A percentile compares a stretch with the other conserved stretches of the same genome.
These are phyloP conservation scores for Leishmania guyanensis DNA, from an alignment of 208 protist species.

Conservation along the genomic window DNA sequence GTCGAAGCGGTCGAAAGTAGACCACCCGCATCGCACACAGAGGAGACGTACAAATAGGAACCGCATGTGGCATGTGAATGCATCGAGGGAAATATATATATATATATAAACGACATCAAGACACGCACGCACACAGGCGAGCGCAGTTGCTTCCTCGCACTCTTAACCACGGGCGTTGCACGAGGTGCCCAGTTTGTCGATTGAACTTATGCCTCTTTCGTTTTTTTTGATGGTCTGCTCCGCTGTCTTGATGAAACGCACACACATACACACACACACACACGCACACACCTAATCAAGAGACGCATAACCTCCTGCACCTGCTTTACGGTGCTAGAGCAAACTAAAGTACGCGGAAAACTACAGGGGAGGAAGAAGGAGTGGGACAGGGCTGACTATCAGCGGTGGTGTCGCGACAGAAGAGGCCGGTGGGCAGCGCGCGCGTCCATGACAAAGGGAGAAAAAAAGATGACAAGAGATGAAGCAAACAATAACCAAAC, in stretches of 20 bases:
- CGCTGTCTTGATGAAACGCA: background rate
- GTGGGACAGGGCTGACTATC: background rate
- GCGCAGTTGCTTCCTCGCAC: background rate
- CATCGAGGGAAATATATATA: background rate
- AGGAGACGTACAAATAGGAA: background rate
- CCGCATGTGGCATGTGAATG: background rate
- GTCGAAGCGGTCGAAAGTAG: background rate
- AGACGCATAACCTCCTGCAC: background rate
- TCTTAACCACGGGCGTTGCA: background rate
- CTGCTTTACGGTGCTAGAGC: background rate
- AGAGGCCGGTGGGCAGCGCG: no score
- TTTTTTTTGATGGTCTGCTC: background rate
- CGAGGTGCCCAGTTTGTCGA: background rate
- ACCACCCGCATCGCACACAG: background rate
- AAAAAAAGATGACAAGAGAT: background rate
- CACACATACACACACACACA: background rate
- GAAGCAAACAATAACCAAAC: background rate
- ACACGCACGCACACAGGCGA: background rate
- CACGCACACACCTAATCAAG: background rate
- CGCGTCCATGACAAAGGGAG: background rate
- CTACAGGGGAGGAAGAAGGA: background rate
- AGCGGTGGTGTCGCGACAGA: no score
- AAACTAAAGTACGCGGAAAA: background rate
- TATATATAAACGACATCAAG: background rate
- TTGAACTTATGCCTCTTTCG: background rate